These are phyloP conservation scores for Geranium incanum DNA, from an alignment of 441 rosid genomes.

Conservation along the genomic window DNA sequence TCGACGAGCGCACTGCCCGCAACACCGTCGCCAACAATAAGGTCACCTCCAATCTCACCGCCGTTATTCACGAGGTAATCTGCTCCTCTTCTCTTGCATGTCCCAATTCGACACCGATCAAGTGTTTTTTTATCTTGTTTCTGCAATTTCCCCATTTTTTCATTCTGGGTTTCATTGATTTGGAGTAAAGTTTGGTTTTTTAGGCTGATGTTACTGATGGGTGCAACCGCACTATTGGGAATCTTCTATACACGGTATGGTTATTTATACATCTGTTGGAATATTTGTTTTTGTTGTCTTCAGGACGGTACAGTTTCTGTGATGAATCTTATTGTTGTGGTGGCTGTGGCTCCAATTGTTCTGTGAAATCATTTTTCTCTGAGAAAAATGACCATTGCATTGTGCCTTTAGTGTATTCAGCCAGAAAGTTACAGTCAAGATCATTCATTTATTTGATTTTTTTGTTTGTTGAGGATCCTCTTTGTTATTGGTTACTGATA, in stretches of 20 bases:
- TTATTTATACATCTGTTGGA: background rate
- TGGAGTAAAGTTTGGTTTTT: background rate
- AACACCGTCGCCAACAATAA: background rate
- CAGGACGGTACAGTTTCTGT: background rate
- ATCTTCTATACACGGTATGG: conserved; percentile 68
- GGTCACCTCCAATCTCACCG: conserved; percentile 41
- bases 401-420: background rate
- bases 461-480: background rate
- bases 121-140: background rate
- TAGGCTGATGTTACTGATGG: conserved; percentile 82
- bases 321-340: background rate
- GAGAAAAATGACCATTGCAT: too few species aligned
- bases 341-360: background rate
- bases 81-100: background rate
- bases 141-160: background rate
- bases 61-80: conserved; percentile 74
- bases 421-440: background rate
- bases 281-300: background rate
- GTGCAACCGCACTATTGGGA: conserved; percentile 65
- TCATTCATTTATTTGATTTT: background rate
- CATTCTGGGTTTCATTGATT: background rate
- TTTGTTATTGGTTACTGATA: background rate
- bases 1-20: conserved; percentile 1
- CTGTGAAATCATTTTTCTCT: background rate
- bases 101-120: background rate